Percentiles rank a stretch among this genome's conserved stretches.
Evolutionary conservation across 768 basidiomycete species (phyloP).

Genomic region (Boletus barrowsii): DNA sequence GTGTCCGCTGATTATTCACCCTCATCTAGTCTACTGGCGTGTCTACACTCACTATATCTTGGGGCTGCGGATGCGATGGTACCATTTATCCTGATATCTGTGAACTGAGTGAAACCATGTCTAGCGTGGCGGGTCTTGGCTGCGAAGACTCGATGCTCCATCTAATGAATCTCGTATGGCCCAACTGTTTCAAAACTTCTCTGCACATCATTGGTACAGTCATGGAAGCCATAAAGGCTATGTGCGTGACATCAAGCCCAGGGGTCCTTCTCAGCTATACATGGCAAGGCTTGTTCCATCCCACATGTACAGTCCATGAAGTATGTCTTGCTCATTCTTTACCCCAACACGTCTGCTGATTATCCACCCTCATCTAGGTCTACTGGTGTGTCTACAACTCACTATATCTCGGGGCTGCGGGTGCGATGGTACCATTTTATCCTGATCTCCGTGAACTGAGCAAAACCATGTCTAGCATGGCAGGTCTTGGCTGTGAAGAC

Average conservation of each 20-base stretch:
- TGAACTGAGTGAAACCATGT: conserved; percentile 66
- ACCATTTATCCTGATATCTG: conserved; percentile 89
- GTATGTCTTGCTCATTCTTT: conserved; percentile 40
- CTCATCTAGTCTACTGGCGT: conserved; percentile 74
- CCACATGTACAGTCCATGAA: conserved; percentile 94
- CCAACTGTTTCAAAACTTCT: conserved; percentile 97
- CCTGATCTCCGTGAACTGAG: conserved; percentile 87
- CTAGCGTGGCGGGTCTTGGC: too few relatives aligned
- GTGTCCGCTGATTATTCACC: not conserved
- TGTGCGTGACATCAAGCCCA: conserved; percentile 93
- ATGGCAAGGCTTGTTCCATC: conserved; percentile 94
- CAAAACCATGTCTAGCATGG: conserved; percentile 37
- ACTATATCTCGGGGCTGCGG: too few relatives aligned
- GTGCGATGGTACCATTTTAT: conserved; percentile 92
- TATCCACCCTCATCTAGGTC: conserved; percentile 32
- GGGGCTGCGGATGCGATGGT: conserved; percentile 95
- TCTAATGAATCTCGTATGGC: conserved; percentile 98
- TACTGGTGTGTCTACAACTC: conserved; percentile 97
- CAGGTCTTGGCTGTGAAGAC: too few relatives aligned
- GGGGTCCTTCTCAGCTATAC: conserved; percentile 91
- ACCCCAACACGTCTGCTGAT: conserved; percentile 1
- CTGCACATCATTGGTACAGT: conserved; percentile 98
- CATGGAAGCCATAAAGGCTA: conserved; percentile 97
- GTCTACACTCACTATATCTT: conserved; percentile 90
- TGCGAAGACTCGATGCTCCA: conserved; percentile 80